Evolutionary conservation across 441 rosid species (phyloP), one percentile per base, ranked within the genome.

Genomic region (Melastoma candidum): DNA sequence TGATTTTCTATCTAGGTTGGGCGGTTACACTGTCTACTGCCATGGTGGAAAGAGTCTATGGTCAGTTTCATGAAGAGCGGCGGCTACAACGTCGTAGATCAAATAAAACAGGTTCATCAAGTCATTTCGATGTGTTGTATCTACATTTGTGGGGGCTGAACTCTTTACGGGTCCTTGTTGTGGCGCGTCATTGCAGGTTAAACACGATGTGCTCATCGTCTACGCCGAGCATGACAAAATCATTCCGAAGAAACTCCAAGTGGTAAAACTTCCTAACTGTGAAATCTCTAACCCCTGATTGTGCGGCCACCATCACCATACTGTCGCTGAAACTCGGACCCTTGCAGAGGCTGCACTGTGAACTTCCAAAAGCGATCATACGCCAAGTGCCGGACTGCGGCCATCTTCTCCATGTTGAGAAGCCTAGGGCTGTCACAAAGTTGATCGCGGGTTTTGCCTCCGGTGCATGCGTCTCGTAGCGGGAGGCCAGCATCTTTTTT

Each of bases 11-110:
- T 54, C 49, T 65, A 80, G 84, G 74, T 80, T 12, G 78, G 83
- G 24, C 81, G 84, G 60, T 62, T 83, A 56, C 84, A 80, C 45
- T 83, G 87, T 56, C 79, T 76, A 72, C 57, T 80, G 74, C 86
- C 90, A 4, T 80, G 87, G 90, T 83, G 90, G 90, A 71, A 83
- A 52, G 84, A 80, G 65, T 79, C 84, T 1, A 83, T 75, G 46
- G 77, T 83, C 13, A 67, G 64, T 67, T 83, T 74, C 61, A 83
- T 83, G 83, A 58, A 58, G 50, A 83, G 90, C 1, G 84, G 90
- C 48, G 90, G 90, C 56, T 83, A 78, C 59, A 83, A 76, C 39
- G 90, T 80, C 1, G 57, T 76, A 9, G 64, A 77, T 58, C 72
- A 66, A 55, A 78, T 83, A 51, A 77, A 78, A 61, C 73, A 68